Conservation (phyloP, 78 protist genomes). For the Dictyostelium capitatum region DNA sequence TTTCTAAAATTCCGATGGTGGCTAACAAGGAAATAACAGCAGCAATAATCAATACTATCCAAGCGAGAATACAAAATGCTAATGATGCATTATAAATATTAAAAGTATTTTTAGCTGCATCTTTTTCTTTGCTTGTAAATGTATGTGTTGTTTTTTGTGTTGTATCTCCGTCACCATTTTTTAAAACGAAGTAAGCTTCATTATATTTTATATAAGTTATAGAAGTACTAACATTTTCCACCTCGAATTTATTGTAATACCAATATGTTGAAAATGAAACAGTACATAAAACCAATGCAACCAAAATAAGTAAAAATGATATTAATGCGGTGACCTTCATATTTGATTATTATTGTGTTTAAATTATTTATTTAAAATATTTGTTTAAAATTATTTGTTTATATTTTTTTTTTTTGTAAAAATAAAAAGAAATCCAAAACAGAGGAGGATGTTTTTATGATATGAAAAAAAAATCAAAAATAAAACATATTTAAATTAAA, state of each 20-base stretch:
- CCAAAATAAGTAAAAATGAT: background rate
- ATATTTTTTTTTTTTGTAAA: background rate
- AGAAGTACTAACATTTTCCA: background rate
- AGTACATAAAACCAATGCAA: background rate
- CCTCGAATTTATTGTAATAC: background rate
- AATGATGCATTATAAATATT: background rate
- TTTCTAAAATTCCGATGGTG: background rate
- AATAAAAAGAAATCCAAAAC: background rate
- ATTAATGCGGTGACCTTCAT: background rate
- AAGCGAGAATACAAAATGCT: constrained; percentile 15
- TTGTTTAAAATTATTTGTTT: background rate
- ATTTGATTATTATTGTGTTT: background rate
- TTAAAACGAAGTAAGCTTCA: background rate
- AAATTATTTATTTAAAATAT: background rate
- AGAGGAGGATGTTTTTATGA: no score
- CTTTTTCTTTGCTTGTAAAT: background rate
- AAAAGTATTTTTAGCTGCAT: background rate
- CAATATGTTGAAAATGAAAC: background rate
- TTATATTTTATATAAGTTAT: background rate
- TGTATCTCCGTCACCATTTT: no score
- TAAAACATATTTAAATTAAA: background rate
- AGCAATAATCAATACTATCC: background rate
- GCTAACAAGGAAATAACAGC: background rate
- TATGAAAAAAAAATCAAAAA: no score
- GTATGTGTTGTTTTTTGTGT: background rate